A percentile compares a stretch with the other conserved stretches of the same genome.
Evolutionary conservation across 2,329 filamentous ascomycete species (phyloP).

Genomic region (Trichoderma afroharzianum): DNA sequence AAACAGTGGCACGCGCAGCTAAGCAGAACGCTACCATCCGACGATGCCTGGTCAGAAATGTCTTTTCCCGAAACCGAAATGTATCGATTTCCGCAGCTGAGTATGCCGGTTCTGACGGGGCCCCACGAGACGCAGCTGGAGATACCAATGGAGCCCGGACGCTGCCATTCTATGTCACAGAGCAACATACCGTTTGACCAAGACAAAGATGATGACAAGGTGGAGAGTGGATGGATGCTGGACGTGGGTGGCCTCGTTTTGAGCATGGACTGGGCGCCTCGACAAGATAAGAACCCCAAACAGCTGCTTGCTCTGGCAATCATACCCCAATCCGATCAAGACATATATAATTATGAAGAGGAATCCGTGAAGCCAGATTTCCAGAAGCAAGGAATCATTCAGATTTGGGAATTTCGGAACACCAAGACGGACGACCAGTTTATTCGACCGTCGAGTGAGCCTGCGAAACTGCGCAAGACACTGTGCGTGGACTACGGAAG

Average conservation of each 20-base stretch:
- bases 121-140: constrained; percentile 31
- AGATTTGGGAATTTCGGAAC: constrained; percentile 49
- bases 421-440: constrained; percentile 30
- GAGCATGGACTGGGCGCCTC: constrained; percentile 51
- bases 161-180: constrained; percentile 27
- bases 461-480: constrained; percentile 40
- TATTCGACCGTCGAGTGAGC: constrained; percentile 31
- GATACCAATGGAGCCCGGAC: constrained; percentile 27
- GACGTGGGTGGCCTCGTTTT: constrained; percentile 52
- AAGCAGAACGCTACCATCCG: constrained; percentile 19
- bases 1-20: constrained; percentile 29
- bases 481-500: constrained; percentile 51
- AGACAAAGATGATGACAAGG: constrained; percentile 24
- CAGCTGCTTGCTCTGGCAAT: constrained; percentile 53
- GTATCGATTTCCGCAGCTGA: constrained; percentile 28
- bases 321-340: constrained; percentile 49
- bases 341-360: constrained; percentile 38
- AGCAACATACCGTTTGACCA: constrained; percentile 30
- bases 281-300: constrained; percentile 29
- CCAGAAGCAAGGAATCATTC: constrained; percentile 45
- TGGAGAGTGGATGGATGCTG: constrained; percentile 48
- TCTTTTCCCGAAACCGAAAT: constrained; percentile 26
- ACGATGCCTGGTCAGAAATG: constrained; percentile 20
- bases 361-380: constrained; percentile 37
- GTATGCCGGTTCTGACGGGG: constrained; percentile 35